Conservation (phyloP, 2,329 filamentous ascomycete genomes). For the Neonectria coccinea region DNA sequence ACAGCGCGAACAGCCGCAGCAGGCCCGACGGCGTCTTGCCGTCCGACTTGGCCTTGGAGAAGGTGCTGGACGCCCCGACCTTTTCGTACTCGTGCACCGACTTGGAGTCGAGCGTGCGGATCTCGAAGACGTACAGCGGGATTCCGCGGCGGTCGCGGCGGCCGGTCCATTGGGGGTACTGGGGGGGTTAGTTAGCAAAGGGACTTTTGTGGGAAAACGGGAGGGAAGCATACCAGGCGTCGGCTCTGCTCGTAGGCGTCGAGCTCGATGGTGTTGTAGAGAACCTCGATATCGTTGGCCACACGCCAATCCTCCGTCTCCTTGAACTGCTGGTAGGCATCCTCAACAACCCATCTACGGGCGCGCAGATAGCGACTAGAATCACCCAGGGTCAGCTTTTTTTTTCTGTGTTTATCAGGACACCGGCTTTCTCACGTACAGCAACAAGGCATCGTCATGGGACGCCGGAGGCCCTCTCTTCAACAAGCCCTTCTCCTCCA, state of each 20-base stretch:
- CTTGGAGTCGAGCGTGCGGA: constrained; percentile 84
- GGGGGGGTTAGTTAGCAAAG: constrained; percentile 25
- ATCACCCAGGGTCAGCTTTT: constrained; percentile 31
- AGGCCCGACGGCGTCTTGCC: constrained; percentile 79
- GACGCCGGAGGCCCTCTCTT: constrained; percentile 67
- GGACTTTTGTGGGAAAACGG: not conserved
- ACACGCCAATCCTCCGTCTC: constrained; percentile 90
- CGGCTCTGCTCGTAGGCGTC: constrained; percentile 85
- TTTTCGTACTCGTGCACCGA: constrained; percentile 84
- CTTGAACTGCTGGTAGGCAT: constrained; percentile 85
- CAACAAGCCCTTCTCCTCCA: constrained; percentile 74
- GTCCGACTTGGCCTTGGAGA: constrained; percentile 72
- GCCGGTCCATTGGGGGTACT: constrained; percentile 97
- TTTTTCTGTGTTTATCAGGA: constrained; percentile 9
- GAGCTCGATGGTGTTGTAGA: constrained; percentile 89
- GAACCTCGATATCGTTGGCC: constrained; percentile 79
- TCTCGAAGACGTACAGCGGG: constrained; percentile 91
- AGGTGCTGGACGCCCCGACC: constrained; percentile 64
- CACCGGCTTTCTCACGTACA: constrained; percentile 63
- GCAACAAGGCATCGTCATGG: constrained; percentile 79
- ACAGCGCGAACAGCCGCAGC: constrained; percentile 88
- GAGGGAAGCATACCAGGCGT: constrained; percentile 68
- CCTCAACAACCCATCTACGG: constrained; percentile 80
- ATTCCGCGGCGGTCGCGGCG: constrained; percentile 91
- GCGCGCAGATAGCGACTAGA: constrained; percentile 87